Evolutionary conservation across 2,329 filamentous ascomycete genomes (phyloP).

Genomic region (Periconia macrospinosa): DNA sequence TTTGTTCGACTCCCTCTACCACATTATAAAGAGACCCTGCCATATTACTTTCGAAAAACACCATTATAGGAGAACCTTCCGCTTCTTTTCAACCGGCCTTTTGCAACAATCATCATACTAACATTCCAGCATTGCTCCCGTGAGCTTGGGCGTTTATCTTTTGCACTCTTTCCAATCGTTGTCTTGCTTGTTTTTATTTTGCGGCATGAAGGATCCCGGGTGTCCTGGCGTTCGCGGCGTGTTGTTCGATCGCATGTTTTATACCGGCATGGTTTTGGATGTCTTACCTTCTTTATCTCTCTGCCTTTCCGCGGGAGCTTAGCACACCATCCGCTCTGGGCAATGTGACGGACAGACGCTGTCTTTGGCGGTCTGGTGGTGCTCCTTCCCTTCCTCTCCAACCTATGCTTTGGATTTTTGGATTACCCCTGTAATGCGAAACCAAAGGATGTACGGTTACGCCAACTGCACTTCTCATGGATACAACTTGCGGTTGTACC

Average conservation of each 20-base stretch:
- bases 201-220: not conserved
- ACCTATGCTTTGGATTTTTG: not conserved
- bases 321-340: not conserved
- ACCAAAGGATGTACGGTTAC: not conserved
- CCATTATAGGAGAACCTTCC: not conserved
- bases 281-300: not conserved
- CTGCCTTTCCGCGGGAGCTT: no score
- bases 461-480: not conserved
- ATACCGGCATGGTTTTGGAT: not conserved
- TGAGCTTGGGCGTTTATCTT: not conserved
- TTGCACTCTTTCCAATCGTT: not conserved
- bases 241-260: not conserved
- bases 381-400: not conserved
- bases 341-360: not conserved
- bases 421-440: not conserved
- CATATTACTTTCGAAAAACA: not conserved
- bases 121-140: not conserved
- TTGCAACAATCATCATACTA: not conserved
- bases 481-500: not conserved
- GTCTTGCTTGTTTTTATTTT: not conserved
- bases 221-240: not conserved
- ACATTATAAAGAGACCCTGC: not conserved
- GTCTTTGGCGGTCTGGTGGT: not conserved
- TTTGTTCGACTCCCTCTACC: slow-evolving; percentile 8
- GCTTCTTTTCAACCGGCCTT: not conserved